Base-by-base conservation (phyloP, 2,329 filamentous ascomycete species). In the Scytalidium lignicola region DNA sequence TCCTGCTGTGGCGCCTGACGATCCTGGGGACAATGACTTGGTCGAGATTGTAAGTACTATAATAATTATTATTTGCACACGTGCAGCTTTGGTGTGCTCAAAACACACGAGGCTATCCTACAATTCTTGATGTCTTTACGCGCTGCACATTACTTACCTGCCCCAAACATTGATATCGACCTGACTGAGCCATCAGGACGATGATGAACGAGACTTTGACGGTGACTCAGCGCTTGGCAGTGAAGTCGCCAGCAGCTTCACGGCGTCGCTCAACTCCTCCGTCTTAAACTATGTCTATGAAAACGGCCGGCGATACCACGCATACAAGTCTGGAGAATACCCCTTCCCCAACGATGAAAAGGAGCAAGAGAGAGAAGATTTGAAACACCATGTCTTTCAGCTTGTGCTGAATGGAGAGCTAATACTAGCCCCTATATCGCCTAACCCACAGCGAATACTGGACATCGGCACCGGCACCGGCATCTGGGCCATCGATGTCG, bases 291-390 rank as follows among this genome's bases (percentile, higher is more conserved):
- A 73, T 54, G 62, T 67, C 26, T 74, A 70, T 54, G 71, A 74
- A 48, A 73, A 74, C 41, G 72, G 72, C 2, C 65, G 72, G 1
- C 64, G 72, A 1, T 75, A 75, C 46, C 73, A 75, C 69, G 10
- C 60, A 0, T 69, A 2, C 52, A 66, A 69, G 22, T 65, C 70
- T 20, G 73, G 72, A 2, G 57, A 70, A 19, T 48, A 51, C 15
- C 21, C 43, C 13, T 17, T 50, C 41, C 50, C 47, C 17, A 52
- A 52, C 29, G 47, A 52, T 23, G 50, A 49, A 10, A 42, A 41
- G 42, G 47, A 52, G 18, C 47, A 50, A 23, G 47, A 50, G 10
- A 69, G 50, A 9, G 18, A 47, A 17, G 43, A 51, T 42, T 45
- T 47, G 20, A 32, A 41, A 7, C 46, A 55, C 32, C 51, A 54